Evolutionary conservation across 305 asterid genomes (phyloP), one percentile per base, ranked within the genome.

Genomic region (Euphrasia arctica): DNA sequence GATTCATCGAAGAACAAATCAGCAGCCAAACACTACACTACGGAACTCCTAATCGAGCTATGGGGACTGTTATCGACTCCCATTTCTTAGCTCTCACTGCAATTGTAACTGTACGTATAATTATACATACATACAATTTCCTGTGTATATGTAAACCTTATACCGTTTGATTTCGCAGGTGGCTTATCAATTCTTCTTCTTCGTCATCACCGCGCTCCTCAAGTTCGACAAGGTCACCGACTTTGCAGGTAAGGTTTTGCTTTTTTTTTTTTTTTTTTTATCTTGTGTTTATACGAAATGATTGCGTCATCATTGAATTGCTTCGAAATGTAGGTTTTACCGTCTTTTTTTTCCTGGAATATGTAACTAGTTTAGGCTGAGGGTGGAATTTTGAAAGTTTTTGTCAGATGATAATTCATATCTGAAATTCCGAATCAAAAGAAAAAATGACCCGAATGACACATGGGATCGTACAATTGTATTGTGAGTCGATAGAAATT

Each of bases 201-300:
- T 92, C 60, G 55, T 84, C 55, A 79, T 92, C 79, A 87, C 98
- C 27, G 96, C 97, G 31, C 90, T 92, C 66, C 77, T 89, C 41
- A 84, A 67, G 74, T 79, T 92, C 70, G 98, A 87, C 78, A 89
- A 92, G 78, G 87, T 92, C 71, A 92, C 98, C 4, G 98, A 92
- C 77, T 92, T 92, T 72, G 95, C 96, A 2, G 97, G 98, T 95
- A 2, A 96, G 98, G 84, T 57, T 60, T 59, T 12, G 15, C n/a
- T 34, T 7, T 14, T 11, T n/a, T 66, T 52, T 56, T 52, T 36
- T 65, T 7, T 54, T 32, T 60, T 45, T 0, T 47, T 47, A 8
- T 25, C 42, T 50, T 45, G 22, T 66, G 48, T 27, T 18, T 15
- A 25, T 60, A 25, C 65, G 66, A 59, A 51, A 59, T 52, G 58